These are phyloP conservation scores for Candida labiduridarum DNA, from an alignment of 1,139 yeast species.

Conservation along the genomic window DNA sequence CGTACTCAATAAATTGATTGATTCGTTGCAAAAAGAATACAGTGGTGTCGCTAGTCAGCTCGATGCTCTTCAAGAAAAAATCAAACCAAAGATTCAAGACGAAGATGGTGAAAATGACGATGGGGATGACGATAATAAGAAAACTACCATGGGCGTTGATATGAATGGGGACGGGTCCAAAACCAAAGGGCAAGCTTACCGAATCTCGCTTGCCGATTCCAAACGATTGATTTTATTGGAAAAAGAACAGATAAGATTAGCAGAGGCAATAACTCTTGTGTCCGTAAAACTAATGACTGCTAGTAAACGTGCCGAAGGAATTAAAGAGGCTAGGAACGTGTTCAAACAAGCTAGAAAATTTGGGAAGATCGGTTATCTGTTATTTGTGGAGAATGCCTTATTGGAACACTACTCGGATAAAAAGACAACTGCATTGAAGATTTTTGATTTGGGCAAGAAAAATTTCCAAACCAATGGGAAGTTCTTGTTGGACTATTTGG, in stretches of 20 bases:
- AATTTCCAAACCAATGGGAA: slow-evolving; percentile 54
- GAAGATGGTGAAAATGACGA: slow-evolving; percentile 16
- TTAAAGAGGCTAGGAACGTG: slow-evolving; percentile 71
- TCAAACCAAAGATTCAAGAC: slow-evolving; percentile 11
- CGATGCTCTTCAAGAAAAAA: slow-evolving; percentile 25
- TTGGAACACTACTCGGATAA: slow-evolving; percentile 75
- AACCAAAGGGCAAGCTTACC: slow-evolving; percentile 2
- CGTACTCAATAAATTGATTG: slow-evolving; percentile 53
- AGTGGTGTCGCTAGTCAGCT: slow-evolving; percentile 23
- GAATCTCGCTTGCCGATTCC: slow-evolving; percentile 15
- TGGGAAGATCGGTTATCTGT: slow-evolving; percentile 64
- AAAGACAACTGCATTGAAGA: slow-evolving; percentile 69
- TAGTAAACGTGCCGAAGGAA: slow-evolving; percentile 61
- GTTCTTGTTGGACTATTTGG: slow-evolving; percentile 69
- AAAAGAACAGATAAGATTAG: slow-evolving; percentile 23
- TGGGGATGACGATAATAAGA: slow-evolving; percentile 17
- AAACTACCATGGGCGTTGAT: slow-evolving; percentile 1
- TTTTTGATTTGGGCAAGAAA: slow-evolving; percentile 75
- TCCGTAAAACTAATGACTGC: slow-evolving; percentile 63
- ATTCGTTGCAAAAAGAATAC: slow-evolving; percentile 38
- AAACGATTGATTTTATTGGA: slow-evolving; percentile 13
- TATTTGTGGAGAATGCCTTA: slow-evolving; percentile 80
- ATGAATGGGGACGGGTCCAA: not conserved
- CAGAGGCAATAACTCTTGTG: slow-evolving; percentile 47
- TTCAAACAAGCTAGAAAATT: slow-evolving; percentile 62